Percentiles rank a stretch among this genome's conserved stretches.
phyloP scores from a whole-genome alignment of 2,329 filamentous ascomycete genomes.

The Verticillium zaregamsianum region DNA sequence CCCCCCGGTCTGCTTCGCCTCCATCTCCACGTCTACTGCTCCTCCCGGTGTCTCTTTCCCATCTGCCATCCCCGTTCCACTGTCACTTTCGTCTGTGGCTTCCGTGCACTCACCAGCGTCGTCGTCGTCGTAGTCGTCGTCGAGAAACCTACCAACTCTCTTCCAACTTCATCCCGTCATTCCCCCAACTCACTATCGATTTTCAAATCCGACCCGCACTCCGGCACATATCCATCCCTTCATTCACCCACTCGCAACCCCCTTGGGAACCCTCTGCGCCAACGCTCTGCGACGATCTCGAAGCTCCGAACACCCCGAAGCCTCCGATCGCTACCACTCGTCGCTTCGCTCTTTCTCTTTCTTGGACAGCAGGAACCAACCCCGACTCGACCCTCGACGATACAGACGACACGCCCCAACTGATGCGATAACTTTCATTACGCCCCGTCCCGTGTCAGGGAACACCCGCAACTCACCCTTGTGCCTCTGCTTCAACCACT shows the following conservation, averaged over 20 bases:
- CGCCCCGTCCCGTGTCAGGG: constrained; percentile 11
- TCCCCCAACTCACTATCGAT: background rate
- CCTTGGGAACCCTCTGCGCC: background rate
- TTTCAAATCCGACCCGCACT: background rate
- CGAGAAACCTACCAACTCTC: background rate
- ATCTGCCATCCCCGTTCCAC: background rate
- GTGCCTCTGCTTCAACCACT: constrained; percentile 6
- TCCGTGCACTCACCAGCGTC: background rate
- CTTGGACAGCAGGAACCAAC: background rate
- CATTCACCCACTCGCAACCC: background rate
- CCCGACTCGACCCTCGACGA: background rate
- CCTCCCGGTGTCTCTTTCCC: background rate
- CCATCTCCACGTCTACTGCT: background rate
- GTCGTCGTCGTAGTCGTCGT: background rate
- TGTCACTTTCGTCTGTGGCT: background rate
- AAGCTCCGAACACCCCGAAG: background rate
- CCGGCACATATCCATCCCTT: background rate
- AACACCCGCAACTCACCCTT: constrained; percentile 2
- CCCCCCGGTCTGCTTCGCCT: background rate
- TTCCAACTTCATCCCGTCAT: background rate
- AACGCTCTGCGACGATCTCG: background rate
- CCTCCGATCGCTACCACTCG: background rate
- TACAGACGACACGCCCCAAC: background rate
- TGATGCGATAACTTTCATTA: constrained; percentile 2
- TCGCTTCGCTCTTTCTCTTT: background rate